Conservation (phyloP, 108 stramenopile genomes). For the Fragilaria crotonensis region DNA sequence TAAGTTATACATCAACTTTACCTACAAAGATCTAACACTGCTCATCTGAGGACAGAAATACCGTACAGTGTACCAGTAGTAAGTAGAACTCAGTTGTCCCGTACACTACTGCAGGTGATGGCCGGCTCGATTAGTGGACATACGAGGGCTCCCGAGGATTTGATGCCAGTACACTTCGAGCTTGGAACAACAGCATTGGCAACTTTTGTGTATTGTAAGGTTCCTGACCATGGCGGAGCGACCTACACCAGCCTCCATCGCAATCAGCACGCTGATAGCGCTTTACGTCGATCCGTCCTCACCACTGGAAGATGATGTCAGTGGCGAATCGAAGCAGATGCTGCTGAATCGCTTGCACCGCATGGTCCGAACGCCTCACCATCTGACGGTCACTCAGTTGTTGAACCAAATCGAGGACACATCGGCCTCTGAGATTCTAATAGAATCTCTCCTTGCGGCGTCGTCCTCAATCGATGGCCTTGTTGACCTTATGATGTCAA, state of each 20-base stretch:
- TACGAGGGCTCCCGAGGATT: no score
- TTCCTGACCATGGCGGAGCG: slow-evolving; percentile 72
- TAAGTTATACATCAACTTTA: no score
- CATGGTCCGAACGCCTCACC: neutral
- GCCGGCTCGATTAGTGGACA: no score
- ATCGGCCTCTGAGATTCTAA: slow-evolving; percentile 10
- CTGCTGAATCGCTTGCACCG: neutral
- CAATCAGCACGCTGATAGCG: slow-evolving; percentile 61
- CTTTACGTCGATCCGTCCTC: slow-evolving; percentile 64
- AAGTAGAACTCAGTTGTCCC: no score
- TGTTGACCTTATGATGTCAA: slow-evolving; percentile 40
- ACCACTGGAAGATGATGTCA: slow-evolving; percentile 29
- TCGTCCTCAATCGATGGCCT: slow-evolving; percentile 43
- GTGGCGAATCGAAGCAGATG: slow-evolving; percentile 14
- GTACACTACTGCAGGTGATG: no score
- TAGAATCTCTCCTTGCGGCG: slow-evolving; percentile 20
- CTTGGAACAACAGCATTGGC: no score
- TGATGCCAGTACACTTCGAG: no score
- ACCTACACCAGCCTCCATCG: slow-evolving; percentile 70
- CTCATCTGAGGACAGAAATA: no score
- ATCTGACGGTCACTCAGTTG: neutral
- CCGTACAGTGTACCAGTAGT: no score
- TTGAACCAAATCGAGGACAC: slow-evolving; percentile 5
- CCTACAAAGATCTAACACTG: no score
- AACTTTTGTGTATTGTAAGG: no score